Conservation (phyloP, 768 basidiomycete species). For the Lentinula edodes region DNA sequence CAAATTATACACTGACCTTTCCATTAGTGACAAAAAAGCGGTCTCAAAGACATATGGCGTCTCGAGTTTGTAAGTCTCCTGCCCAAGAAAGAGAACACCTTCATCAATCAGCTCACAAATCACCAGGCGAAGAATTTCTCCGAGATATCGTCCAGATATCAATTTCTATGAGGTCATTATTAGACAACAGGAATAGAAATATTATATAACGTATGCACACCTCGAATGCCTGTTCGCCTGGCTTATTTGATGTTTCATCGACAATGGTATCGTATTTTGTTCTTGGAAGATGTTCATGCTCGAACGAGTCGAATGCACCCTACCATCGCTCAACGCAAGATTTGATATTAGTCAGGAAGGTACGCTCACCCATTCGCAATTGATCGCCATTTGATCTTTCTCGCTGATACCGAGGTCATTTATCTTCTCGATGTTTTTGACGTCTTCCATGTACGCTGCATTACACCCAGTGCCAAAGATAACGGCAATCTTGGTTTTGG, state of each 20-base stretch:
- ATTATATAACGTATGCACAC: conserved; percentile 27
- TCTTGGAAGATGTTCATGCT: conserved; percentile 90
- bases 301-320: conserved; percentile 97
- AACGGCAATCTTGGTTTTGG: conserved; percentile 85
- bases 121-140: conserved; percentile 93
- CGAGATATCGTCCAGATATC: conserved; percentile 92
- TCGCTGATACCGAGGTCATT: conserved; percentile 62
- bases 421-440: conserved; percentile 83
- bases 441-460: conserved; percentile 95
- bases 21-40: conserved; percentile 95
- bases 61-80: conserved; percentile 98
- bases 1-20: conserved; percentile 51
- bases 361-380: conserved; percentile 85
- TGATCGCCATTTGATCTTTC: conserved; percentile 81
- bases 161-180: conserved; percentile 57
- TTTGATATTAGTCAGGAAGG: neutral
- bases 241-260: conserved; percentile 94
- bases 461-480: conserved; percentile 99
- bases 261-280: conserved; percentile 93
- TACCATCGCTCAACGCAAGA: conserved; percentile 21
- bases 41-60: conserved; percentile 92
- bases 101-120: conserved; percentile 95
- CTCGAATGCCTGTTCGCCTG: conserved; percentile 91
- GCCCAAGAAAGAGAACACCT: conserved; percentile 95
- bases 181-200: neutral